A percentile compares a stretch with the other conserved stretches of the same genome.
These are phyloP conservation scores for Primulina huaijiensis DNA, from an alignment of 257 asterid species.

Conservation along the genomic window DNA sequence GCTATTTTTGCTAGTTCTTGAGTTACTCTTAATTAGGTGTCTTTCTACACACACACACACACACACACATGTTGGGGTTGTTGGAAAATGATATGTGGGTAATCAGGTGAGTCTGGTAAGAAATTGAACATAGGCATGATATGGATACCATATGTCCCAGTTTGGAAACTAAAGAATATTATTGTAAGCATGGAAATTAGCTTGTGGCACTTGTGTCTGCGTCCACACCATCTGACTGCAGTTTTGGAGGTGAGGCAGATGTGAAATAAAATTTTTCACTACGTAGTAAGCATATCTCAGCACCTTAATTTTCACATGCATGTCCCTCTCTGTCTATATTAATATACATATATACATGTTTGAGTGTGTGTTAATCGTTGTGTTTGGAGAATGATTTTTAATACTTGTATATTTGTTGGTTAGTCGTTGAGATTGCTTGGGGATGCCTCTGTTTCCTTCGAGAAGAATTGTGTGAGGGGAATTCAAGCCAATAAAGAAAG, in stretches of 20 bases:
- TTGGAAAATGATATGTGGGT: too few relatives aligned
- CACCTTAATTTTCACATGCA: neutral
- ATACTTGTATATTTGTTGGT: conserved; percentile 16
- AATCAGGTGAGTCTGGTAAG: too few relatives aligned
- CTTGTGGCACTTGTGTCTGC: neutral
- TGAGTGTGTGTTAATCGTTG: neutral
- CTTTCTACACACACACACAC: too few relatives aligned
- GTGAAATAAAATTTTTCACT: neutral
- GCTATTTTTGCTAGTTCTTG: conserved; percentile 1
- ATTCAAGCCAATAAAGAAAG: conserved; percentile 89
- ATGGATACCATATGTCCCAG: too few relatives aligned
- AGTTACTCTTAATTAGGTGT: neutral
- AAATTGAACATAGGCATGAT: too few relatives aligned
- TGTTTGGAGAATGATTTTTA: conserved; percentile 1
- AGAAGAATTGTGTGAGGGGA: conserved; percentile 92
- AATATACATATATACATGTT: neutral
- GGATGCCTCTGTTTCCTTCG: conserved; percentile 93
- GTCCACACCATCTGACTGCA: neutral
- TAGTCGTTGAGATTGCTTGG: conserved; percentile 92
- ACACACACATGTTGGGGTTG: too few relatives aligned
- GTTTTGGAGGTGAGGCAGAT: neutral
- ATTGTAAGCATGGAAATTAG: too few relatives aligned
- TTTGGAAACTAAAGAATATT: too few relatives aligned
- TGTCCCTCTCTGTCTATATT: neutral
- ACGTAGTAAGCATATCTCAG: neutral